Evolutionary conservation across 176 grass and related monocot species (phyloP), one percentile per base, ranked within the genome.

Genomic region (Urochloa ruziziensis): DNA sequence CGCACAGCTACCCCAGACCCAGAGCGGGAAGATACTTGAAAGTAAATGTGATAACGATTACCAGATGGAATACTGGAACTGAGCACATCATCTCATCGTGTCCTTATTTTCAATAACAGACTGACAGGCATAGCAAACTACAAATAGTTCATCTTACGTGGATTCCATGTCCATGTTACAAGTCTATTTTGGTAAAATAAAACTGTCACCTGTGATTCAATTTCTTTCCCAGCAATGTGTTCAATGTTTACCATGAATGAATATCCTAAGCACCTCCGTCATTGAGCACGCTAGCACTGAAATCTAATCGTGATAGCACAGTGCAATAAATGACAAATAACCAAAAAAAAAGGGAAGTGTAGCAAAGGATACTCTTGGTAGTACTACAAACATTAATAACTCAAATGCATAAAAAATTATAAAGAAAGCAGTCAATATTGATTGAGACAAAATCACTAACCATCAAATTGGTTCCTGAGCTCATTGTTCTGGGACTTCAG

Each of bases 401-500:
- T 44, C 2, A 66, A 16, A 17, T 54, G 4, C 21, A 73, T 52
- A 35, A 34, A 84, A 30, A 18, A 69, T 36, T 28, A 37, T 42
- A 67, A 37, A 49, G 18, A 29, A 28, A 49, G 34, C 3, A 51
- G 24, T 29, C 3, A 15, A 72, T 33, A 77, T 39, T 9, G 53
- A 64, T n/a, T 72, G 27, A 66, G 63, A 43, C 21, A 88, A 18
- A 56, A 69, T 69, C 54, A 90, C 90, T 33, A 72, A 99, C 97
- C 91, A 74, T 99, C 81, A 7, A 99, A 99, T 70, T 99, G 97
- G 79, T 85, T 99, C 74, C 97, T 90, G 48, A 96, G 89, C 66
- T 99, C 91, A 51, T 86, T 80, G 83, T 96, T 99, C 78, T 96
- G 97, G 67, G 91, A 91, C 76, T 96, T 99, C 54, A 99, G 83